Conservation (phyloP, 176 grass and related monocot genomes). For the bread wheat (Triticum aestivum) region DNA sequence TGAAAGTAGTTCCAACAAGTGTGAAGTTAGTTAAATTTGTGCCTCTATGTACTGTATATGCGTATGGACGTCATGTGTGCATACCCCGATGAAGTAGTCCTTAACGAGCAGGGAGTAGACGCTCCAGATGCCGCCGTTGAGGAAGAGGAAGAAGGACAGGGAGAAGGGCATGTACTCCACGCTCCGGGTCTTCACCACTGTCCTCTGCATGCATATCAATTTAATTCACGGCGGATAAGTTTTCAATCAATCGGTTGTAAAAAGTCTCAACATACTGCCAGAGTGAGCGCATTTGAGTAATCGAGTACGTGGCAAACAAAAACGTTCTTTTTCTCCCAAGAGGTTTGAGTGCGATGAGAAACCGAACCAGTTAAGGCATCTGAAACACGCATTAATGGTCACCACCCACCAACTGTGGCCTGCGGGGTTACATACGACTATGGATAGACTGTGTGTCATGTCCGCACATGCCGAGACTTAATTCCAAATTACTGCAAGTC, state of each 20-base stretch:
- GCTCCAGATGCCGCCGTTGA: conserved; percentile 75
- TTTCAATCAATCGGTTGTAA: not conserved
- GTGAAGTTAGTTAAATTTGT: not conserved
- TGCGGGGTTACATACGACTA: no score
- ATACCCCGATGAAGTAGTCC: conserved; percentile 71
- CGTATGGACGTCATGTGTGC: not conserved
- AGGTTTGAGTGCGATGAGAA: no score
- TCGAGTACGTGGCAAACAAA: not conserved
- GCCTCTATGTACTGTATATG: not conserved
- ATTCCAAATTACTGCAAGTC: no score
- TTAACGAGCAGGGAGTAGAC: conserved; percentile 57
- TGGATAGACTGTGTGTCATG: no score
- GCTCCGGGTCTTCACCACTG: conserved; percentile 53
- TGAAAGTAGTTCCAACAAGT: not conserved
- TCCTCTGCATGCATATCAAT: conserved; percentile 39
- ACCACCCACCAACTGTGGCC: no score
- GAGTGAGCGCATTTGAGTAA: not conserved
- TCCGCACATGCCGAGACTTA: no score
- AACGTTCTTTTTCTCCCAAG: no score
- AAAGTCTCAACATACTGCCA: not conserved
- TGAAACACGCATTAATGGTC: no score
- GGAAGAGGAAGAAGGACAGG: conserved; percentile 83
- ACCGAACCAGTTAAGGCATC: no score
- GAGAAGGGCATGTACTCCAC: conserved; percentile 89
- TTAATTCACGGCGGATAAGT: not conserved